Conservation (phyloP, 106 monocot genomes). For the Agapanthus africanus region DNA sequence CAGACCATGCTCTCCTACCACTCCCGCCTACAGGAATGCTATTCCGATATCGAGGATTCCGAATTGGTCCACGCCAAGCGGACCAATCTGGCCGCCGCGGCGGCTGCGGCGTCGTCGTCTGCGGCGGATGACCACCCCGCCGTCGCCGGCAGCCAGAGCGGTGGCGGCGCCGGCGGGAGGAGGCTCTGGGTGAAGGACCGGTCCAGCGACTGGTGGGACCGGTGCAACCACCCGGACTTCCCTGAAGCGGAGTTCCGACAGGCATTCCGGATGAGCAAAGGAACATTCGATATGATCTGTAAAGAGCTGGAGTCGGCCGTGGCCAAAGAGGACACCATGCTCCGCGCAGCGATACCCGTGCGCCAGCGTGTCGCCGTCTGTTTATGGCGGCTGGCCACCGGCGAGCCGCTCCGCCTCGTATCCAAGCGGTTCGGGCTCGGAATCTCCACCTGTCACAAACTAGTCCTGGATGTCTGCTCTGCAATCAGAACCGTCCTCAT, state of each 20-base stretch:
- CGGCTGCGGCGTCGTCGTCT: conserved; percentile 1
- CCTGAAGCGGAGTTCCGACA: conserved; percentile 39
- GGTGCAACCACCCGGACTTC: conserved; percentile 36
- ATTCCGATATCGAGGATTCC: conserved; percentile 30
- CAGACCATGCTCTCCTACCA: conserved; percentile 27
- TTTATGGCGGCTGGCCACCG: conserved; percentile 58
- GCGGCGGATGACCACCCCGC: conserved; percentile 14
- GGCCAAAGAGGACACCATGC: conserved; percentile 60
- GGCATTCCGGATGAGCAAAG: conserved; percentile 41
- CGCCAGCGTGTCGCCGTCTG: conserved; percentile 61
- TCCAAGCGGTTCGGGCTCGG: conserved; percentile 47
- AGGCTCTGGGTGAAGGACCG: conserved; percentile 57
- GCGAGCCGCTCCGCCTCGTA: conserved; percentile 56
- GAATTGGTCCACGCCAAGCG: conserved; percentile 15
- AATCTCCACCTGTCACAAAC: conserved; percentile 78
- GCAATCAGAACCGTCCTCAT: conserved; percentile 61
- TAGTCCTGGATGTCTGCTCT: conserved; percentile 75
- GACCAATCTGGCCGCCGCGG: conserved; percentile 5
- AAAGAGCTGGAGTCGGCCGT: conserved; percentile 33
- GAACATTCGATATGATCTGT: conserved; percentile 52
- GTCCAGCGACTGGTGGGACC: conserved; percentile 56
- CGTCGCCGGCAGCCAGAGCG: conserved; percentile 8
- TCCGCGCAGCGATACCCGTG: conserved; percentile 56
- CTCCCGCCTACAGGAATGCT: conserved; percentile 6
- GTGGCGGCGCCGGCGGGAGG: not conserved